Conservation (phyloP, 352 stramenopile species). For the Phytophthora hybrid region DNA sequence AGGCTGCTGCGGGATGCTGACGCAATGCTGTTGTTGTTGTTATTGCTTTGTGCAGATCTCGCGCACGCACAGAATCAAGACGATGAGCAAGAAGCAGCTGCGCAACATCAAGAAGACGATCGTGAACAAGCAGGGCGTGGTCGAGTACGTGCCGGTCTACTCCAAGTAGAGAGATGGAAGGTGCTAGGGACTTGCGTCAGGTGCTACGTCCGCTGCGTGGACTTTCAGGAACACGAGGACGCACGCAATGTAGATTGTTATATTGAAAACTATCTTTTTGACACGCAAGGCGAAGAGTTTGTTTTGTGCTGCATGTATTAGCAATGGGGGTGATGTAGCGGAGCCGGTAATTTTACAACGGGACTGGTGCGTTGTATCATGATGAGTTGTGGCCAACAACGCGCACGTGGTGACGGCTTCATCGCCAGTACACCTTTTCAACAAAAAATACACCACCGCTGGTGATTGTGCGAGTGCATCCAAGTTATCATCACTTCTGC, state of each 20-base stretch:
- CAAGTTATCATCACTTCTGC: no score
- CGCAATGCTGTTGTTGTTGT: slow-evolving; percentile 2
- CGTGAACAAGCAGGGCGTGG: slow-evolving; percentile 92
- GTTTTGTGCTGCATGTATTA: not conserved
- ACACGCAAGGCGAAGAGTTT: not conserved
- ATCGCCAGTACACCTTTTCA: no score
- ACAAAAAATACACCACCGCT: no score
- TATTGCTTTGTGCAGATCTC: slow-evolving; percentile 66
- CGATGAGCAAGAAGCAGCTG: slow-evolving; percentile 94
- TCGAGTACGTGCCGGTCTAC: slow-evolving; percentile 91
- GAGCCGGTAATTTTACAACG: no score
- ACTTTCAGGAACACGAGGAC: not conserved
- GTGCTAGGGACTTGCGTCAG: slow-evolving; percentile 8
- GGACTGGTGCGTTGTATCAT: no score
- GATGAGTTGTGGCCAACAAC: not conserved
- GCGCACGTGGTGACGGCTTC: no score
- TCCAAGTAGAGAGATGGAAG: slow-evolving; percentile 61
- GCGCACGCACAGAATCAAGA: slow-evolving; percentile 89
- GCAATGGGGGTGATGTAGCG: no score
- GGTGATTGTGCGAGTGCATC: no score
- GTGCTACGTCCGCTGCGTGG: not conserved
- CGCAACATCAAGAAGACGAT: slow-evolving; percentile 93
- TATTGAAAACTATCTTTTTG: slow-evolving; percentile 37
- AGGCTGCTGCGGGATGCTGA: not conserved
- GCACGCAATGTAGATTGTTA: slow-evolving; percentile 20